Base-by-base conservation (phyloP, 2,329 filamentous ascomycete genomes). In the Teratosphaeria epicoccoides region DNA sequence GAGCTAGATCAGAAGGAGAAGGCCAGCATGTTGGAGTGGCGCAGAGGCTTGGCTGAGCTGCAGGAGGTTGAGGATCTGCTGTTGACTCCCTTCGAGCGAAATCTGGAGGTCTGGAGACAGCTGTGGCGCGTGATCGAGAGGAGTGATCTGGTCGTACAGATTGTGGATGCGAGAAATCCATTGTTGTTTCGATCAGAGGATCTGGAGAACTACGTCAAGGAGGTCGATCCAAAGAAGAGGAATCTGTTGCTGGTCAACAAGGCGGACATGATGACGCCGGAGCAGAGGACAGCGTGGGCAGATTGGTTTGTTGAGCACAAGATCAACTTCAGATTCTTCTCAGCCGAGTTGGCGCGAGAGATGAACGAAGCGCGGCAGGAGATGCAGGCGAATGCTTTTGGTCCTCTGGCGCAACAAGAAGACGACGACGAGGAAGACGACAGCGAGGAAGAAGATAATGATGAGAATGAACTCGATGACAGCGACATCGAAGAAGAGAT, bases 81-180 rank as follows among this genome's bases (percentile, higher is more conserved):
- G 50, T 90, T 98, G 88, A 98, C 93, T 0, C 93, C 93, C 0
- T 98, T 98, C 64, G 93, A 98, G 76, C 81, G 93, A 54, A 98
- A 98, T 67, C 66, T 98, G 55, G 94, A 98, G 66, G 93, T 98
- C 24, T 98, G 93, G 93, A 83, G 93, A 66, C 93, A 98, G 70
- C 67, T 98, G 61, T 98, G 93, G 93, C 82, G 93, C 72, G 93
- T 98, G 53, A 96, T 98, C 63, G 93, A 98, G 75, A 79, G 93
- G 55, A 96, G 89, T 14, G 93, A 98, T 69, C 74, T 98, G 40
- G 81, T 98, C 3, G 93, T 98, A 29, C 93, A 98, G 74, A 98
- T 98, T 73, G 93, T 98, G 50, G 93, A 98, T 73, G 93, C 94
- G 7, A 79, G 93, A 64, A 96, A 96, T 68, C 93, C 93, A 2